Conservation (phyloP, 768 basidiomycete genomes). For the Dacryopinax primogenitus region DNA sequence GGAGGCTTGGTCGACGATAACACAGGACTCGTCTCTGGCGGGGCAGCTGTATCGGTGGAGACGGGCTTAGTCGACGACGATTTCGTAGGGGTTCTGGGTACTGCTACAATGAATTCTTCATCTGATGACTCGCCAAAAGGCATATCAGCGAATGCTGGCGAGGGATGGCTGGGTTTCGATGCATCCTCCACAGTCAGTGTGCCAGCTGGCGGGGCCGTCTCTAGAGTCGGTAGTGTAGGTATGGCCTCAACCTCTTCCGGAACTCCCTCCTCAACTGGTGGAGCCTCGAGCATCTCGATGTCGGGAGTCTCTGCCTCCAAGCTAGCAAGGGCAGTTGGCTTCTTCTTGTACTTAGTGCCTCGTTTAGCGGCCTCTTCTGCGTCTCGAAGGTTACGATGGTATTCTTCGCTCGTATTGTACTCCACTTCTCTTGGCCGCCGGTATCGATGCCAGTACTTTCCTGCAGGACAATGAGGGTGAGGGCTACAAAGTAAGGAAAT, state of each 20-base stretch:
- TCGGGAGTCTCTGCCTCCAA: conserved; percentile 13
- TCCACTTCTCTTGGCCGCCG: conserved; percentile 65
- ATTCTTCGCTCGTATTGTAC: conserved; percentile 63
- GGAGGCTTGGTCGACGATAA: not conserved
- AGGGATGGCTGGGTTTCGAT: not conserved
- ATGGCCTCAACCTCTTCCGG: conserved; percentile 16
- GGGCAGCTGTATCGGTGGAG: not conserved
- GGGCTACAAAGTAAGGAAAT: conserved; percentile 8
- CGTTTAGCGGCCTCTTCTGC: conserved; percentile 45
- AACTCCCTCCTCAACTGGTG: conserved; percentile 14
- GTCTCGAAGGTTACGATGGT: conserved; percentile 48
- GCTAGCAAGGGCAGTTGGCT: conserved; percentile 20
- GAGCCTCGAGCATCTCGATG: conserved; percentile 3
- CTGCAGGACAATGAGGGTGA: conserved; percentile 29
- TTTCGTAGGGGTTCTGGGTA: conserved; percentile 10
- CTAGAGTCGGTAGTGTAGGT: conserved; percentile 3
- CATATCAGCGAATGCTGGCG: conserved; percentile 1
- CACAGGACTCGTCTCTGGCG: conserved; percentile 29
- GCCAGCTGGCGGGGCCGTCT: not conserved
- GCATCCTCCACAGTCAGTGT: not conserved
- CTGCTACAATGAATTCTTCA: not conserved
- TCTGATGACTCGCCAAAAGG: conserved; percentile 2
- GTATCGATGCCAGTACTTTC: conserved; percentile 84
- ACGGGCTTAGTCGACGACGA: not conserved
- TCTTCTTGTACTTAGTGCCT: conserved; percentile 28